A percentile compares a stretch with the other conserved stretches of the same genome.
Conservation (phyloP, 306 rosid species). For the Styphnolobium japonicum region DNA sequence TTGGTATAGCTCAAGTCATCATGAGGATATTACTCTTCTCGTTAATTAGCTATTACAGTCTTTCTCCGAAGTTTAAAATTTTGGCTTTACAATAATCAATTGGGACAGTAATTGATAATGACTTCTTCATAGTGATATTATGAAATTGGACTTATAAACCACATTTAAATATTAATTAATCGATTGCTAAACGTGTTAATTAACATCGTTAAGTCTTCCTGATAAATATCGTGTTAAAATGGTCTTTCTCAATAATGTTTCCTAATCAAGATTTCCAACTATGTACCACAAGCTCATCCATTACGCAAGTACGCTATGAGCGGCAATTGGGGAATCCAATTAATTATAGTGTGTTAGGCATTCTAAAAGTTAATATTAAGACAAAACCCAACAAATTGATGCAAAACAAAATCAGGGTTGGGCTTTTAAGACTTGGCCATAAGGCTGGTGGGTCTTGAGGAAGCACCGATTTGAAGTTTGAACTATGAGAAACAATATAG, state of each 20-base stretch:
- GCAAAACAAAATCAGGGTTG: background rate
- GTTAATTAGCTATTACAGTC: too few relatives aligned
- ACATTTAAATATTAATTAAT: background rate
- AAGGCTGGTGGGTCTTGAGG: conserved; percentile 9
- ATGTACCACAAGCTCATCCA: background rate
- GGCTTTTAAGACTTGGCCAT: background rate
- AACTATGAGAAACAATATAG: background rate
- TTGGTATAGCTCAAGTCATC: background rate
- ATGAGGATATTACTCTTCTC: too few relatives aligned
- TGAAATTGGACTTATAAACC: background rate
- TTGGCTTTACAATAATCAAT: too few relatives aligned
- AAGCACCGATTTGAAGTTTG: background rate
- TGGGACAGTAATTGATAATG: too few relatives aligned
- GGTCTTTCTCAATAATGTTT: background rate
- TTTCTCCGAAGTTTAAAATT: too few relatives aligned
- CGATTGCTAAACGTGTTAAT: background rate
- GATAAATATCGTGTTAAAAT: background rate
- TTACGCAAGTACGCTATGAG: background rate
- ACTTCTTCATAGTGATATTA: background rate
- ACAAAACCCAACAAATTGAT: background rate
- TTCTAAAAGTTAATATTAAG: background rate
- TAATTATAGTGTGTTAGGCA: background rate
- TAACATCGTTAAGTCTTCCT: too few relatives aligned
- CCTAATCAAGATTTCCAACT: background rate
- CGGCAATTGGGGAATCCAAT: background rate